Evolutionary conservation across 371 early-diverging fungal species (phyloP).

Genomic region (Sanchytrium tribonematis): DNA sequence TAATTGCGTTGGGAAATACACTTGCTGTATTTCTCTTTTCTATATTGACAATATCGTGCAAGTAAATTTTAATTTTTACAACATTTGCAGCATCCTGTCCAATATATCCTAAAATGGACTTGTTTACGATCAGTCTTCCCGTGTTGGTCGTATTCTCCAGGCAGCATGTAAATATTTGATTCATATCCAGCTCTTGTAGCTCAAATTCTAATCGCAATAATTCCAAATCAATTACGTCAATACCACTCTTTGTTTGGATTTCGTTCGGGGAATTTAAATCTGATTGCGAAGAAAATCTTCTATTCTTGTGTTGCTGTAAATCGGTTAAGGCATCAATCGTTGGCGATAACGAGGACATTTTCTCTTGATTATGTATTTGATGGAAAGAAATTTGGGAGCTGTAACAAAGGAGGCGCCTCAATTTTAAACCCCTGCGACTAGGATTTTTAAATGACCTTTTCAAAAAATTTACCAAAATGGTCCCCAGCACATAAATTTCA

Average conservation of each 20-base stretch:
- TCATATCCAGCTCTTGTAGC: not conserved
- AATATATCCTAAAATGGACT: not conserved
- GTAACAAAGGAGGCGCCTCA: no score
- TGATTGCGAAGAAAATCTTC: not conserved
- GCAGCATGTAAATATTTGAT: not conserved
- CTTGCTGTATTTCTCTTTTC: not conserved
- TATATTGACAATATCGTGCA: not conserved
- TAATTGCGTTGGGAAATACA: not conserved
- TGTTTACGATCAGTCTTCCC: not conserved
- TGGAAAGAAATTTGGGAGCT: no score
- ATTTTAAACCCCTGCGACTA: no score
- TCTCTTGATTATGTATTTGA: no score
- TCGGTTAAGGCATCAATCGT: not conserved
- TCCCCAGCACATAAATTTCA: no score
- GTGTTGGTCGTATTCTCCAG: not conserved
- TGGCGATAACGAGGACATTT: not conserved
- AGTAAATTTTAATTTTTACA: not conserved
- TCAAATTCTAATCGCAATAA: not conserved
- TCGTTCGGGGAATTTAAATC: not conserved
- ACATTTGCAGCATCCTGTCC: not conserved
- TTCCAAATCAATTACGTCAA: not conserved
- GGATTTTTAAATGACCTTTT: no score
- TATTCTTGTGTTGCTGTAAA: not conserved
- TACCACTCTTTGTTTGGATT: not conserved
- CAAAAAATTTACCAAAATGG: no score